These are phyloP conservation scores for Casuarina equisetifolia DNA, from an alignment of 306 rosid species.

Conservation along the genomic window DNA sequence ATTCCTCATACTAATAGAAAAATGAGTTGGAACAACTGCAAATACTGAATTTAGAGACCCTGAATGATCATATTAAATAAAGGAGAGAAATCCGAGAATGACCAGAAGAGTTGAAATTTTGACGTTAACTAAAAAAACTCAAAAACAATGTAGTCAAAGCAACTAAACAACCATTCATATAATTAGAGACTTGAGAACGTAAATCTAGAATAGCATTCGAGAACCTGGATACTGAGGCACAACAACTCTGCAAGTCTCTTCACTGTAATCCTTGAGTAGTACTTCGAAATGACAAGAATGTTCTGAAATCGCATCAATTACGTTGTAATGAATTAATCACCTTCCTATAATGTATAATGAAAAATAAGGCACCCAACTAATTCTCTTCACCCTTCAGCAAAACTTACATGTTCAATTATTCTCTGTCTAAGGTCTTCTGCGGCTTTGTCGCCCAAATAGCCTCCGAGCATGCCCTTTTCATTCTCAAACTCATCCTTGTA, in stretches of 20 bases:
- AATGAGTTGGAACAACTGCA: not conserved
- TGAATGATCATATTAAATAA: conserved; percentile 17
- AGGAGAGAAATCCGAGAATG: not conserved
- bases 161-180: too few species aligned
- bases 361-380: conserved; percentile 15
- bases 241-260: conserved; percentile 76
- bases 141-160: not conserved
- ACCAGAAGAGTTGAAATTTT: too few species aligned
- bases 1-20: not conserved
- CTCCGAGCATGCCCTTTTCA: conserved; percentile 71
- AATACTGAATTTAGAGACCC: not conserved
- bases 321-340: conserved; percentile 8
- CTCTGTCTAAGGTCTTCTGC: conserved; percentile 86
- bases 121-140: not conserved
- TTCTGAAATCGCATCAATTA: conserved; percentile 51
- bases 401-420: conserved; percentile 80
- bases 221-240: conserved; percentile 77
- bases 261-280: conserved; percentile 62
- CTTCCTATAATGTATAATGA: not conserved
- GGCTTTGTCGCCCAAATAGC: conserved; percentile 74
- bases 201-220: conserved; percentile 17
- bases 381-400: conserved; percentile 6
- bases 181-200: not conserved
- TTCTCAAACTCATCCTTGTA: conserved; percentile 78
- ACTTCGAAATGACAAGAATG: conserved; percentile 84